A percentile compares a stretch with the other conserved stretches of the same genome.
Evolutionary conservation across 2,329 filamentous ascomycete genomes (phyloP).

Genomic region (Pestalotiopsis sp.): DNA sequence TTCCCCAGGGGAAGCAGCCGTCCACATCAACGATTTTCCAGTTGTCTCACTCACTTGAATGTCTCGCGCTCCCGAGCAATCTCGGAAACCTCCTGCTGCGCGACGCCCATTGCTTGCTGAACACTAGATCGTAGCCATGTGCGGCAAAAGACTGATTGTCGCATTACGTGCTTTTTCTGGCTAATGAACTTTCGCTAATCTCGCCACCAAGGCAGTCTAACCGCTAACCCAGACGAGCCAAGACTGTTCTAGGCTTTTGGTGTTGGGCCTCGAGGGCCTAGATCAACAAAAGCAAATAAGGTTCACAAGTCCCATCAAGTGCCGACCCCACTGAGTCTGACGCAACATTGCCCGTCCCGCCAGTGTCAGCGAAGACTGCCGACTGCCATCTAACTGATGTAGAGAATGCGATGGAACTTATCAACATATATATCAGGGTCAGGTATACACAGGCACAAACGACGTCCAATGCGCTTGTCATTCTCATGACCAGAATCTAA

Average conservation of each 20-base stretch:
- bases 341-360: neutral
- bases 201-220: neutral
- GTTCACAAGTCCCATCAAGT: neutral
- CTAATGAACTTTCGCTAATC: neutral
- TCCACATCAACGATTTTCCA: neutral
- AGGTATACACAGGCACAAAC: no score
- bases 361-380: neutral
- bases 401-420: no score
- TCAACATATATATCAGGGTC: no score
- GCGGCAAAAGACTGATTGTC: neutral
- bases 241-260: neutral
- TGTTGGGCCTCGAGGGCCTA: neutral
- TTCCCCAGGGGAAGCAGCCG: neutral
- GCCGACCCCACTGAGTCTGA: neutral
- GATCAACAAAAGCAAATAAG: neutral
- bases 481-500: no score
- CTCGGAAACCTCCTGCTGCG: neutral
- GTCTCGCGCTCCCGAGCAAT: slow-evolving; percentile 11
- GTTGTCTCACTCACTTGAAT: neutral
- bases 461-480: no score
- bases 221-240: neutral
- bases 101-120: slow-evolving; percentile 4
- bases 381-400: no score
- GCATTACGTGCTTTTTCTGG: neutral
- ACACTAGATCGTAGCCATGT: neutral